Percentiles rank a stretch among this genome's conserved stretches.
These are phyloP conservation scores for Venturia asperata DNA, from an alignment of 2,329 filamentous ascomycete species.

Conservation along the genomic window DNA sequence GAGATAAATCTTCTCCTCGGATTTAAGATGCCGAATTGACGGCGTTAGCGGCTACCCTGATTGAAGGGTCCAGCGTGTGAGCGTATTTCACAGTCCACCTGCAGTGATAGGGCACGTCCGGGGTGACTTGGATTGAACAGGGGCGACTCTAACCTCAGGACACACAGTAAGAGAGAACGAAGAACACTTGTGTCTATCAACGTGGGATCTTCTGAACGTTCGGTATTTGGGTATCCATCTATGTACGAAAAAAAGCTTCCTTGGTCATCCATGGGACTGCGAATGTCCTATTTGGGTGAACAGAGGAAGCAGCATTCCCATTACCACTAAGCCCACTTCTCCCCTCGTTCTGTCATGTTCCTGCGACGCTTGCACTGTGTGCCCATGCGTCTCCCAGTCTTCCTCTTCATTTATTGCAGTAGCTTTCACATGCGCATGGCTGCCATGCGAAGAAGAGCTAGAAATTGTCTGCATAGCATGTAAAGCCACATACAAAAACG, in stretches of 20 bases:
- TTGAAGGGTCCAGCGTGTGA: background rate
- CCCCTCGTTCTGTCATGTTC: slow-evolving; percentile 52
- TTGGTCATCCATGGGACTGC: slow-evolving; percentile 35
- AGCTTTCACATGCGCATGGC: slow-evolving; percentile 36
- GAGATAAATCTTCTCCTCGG: no score
- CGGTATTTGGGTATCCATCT: background rate
- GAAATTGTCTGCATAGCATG: slow-evolving; percentile 82
- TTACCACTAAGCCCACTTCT: slow-evolving; percentile 57
- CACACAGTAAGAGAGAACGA: no score
- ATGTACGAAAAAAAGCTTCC: background rate
- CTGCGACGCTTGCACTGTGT: slow-evolving; percentile 98
- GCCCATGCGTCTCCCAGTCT: slow-evolving; percentile 45
- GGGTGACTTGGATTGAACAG: no score
- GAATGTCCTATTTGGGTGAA: slow-evolving; percentile 73
- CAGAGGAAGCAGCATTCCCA: slow-evolving; percentile 71
- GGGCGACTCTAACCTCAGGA: no score
- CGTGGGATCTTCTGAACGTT: no score
- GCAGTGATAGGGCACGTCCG: background rate
- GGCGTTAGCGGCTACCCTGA: no score
- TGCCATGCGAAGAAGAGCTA: slow-evolving; percentile 36
- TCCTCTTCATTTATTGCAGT: background rate
- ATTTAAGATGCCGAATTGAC: no score
- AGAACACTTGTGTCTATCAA: no score
- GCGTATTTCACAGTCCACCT: background rate
- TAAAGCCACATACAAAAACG: slow-evolving; percentile 98